Conservation (phyloP, 2,329 filamentous ascomycete species). For the Alternaria brassicae region DNA sequence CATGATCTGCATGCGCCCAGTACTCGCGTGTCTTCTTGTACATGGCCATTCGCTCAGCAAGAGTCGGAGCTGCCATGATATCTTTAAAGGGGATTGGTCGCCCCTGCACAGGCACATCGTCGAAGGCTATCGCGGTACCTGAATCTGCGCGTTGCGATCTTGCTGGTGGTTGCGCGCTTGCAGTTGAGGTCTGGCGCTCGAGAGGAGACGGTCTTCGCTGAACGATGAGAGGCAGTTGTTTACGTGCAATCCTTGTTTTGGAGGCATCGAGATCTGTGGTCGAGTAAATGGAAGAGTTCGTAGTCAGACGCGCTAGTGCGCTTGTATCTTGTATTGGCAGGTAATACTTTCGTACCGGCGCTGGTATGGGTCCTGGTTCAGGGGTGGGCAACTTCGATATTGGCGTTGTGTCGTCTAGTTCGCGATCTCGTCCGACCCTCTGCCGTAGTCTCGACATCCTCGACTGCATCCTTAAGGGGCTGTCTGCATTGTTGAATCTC, state of each 20-base stretch:
- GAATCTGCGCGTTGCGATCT: conserved; percentile 41
- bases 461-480: conserved; percentile 23
- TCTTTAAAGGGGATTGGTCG: conserved; percentile 43
- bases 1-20: conserved; percentile 47
- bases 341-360: conserved; percentile 4
- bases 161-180: conserved; percentile 3
- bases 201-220: background rate
- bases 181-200: background rate
- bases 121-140: conserved; percentile 41
- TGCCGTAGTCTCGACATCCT: conserved; percentile 31
- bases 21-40: conserved; percentile 46
- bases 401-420: conserved; percentile 2
- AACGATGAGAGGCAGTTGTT: background rate
- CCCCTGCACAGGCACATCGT: conserved; percentile 23
- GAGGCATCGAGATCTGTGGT: background rate
- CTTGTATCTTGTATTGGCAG: background rate
- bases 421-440: conserved; percentile 21
- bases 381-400: background rate
- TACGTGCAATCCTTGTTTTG: background rate
- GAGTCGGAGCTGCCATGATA: conserved; percentile 35
- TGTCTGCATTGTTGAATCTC: conserved; percentile 9
- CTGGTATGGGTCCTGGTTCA: conserved; percentile 1
- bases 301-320: conserved; percentile 6
- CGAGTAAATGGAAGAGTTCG: conserved; percentile 15
- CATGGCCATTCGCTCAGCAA: conserved; percentile 39